Conservation (phyloP, 495 filamentous ascomycete genomes). For the Cercophora samala region DNA sequence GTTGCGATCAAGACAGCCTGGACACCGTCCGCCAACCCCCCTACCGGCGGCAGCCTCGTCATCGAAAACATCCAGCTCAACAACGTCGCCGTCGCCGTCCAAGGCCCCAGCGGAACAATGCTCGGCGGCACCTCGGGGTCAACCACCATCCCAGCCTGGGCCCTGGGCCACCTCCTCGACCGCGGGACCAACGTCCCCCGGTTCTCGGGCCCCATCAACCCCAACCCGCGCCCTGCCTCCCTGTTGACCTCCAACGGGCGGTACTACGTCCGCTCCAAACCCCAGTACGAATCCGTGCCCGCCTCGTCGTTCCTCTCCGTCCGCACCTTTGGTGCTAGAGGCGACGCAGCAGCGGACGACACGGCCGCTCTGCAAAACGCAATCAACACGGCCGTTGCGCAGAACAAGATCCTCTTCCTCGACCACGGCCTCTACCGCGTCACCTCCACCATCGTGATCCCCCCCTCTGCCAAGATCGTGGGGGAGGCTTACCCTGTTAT, state of each 20-base stretch:
- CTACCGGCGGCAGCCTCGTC: constrained; percentile 50
- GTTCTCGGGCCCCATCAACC: constrained; percentile 33
- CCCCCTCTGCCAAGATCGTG: constrained; percentile 62
- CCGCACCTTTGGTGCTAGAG: constrained; percentile 62
- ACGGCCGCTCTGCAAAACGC: constrained; percentile 55
- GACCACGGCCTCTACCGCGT: constrained; percentile 62
- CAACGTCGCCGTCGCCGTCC: constrained; percentile 59
- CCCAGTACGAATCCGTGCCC: constrained; percentile 55
- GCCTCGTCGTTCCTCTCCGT: constrained; percentile 57
- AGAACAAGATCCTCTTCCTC: constrained; percentile 58
- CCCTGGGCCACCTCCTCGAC: constrained; percentile 44
- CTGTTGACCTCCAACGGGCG: constrained; percentile 37
- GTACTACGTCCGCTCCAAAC: constrained; percentile 55
- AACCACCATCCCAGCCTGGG: constrained; percentile 52
- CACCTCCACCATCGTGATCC: constrained; percentile 60
- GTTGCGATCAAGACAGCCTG: constrained; percentile 68
- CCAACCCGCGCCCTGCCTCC: constrained; percentile 39
- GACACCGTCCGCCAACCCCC: constrained; percentile 45
- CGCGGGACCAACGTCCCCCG: constrained; percentile 25
- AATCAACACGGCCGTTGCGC: constrained; percentile 58
- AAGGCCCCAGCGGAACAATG: constrained; percentile 49
- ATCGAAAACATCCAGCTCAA: constrained; percentile 67
- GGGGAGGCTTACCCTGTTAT: constrained; percentile 88
- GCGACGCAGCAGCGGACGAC: constrained; percentile 72
- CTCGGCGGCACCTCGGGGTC: constrained; percentile 57